Evolutionary conservation across 768 basidiomycete species (phyloP), one percentile per base, ranked within the genome.

Genomic region (Favolaschia claudopus): DNA sequence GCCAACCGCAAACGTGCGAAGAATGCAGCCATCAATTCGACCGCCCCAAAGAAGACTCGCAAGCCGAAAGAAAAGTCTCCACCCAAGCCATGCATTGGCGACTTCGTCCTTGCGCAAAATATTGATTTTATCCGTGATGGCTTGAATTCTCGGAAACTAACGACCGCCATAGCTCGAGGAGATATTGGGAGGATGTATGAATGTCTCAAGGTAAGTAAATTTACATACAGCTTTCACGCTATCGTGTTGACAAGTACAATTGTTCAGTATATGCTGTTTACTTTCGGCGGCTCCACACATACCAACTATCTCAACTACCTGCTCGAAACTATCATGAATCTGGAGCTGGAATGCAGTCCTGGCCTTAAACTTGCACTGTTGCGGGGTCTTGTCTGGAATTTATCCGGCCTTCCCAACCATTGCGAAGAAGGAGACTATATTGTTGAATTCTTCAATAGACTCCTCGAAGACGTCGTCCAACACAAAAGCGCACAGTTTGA

Each of bases 371-470:
- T n/a, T n/a, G n/a, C n/a, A n/a, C n/a, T n/a, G n/a, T n/a, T n/a
- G n/a, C n/a, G n/a, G n/a, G n/a, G n/a, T n/a, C n/a, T n/a, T n/a
- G n/a, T n/a, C n/a, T n/a, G n/a, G n/a, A n/a, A n/a, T n/a, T n/a
- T n/a, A n/a, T n/a, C n/a, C n/a, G n/a, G n/a, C n/a, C n/a, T n/a
- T n/a, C n/a, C n/a, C n/a, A n/a, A n/a, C n/a, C n/a, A n/a, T n/a
- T n/a, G n/a, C n/a, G n/a, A n/a, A n/a, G 74, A 67, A 1, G 69
- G 66, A 3, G 76, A 76, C 39, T 64, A 72, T 28, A 64, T 75
- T 22, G 74, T n/a, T 76, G 76, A 77, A 45, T 71, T 72, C 49
- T 69, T 74, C 51, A 75, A 77, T 39, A 57, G 66, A 14, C 62
- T 71, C 15, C 65, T 76, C n/a, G 70, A 75, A 49, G 71, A 65